Evolutionary conservation across 2,329 filamentous ascomycete species (phyloP), one percentile per base, ranked within the genome.

Genomic region (Teratosphaeriaceae sp.): DNA sequence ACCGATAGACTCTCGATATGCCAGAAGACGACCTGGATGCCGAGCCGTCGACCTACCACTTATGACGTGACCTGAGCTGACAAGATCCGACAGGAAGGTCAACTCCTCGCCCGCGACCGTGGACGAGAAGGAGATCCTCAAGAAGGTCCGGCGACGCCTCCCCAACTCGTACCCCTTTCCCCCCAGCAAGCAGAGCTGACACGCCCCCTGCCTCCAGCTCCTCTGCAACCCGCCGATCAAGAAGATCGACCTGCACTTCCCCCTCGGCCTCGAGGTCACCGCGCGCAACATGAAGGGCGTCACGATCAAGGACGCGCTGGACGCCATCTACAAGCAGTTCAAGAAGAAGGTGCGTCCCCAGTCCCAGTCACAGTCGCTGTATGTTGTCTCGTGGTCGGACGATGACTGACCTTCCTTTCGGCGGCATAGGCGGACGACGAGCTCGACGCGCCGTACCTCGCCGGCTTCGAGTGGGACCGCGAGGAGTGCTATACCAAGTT

Each of bases 391-490:
- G n/a, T n/a, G n/a, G n/a, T n/a, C n/a, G n/a, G n/a, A n/a, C 30
- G 3, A 35, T 31, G 34, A 4, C 8, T 42, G 31, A 15, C 35
- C 16, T 23, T 23, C 20, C 43, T 46, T 12, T 24, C 12, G 3
- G 6, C 15, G 18, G 26, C 24, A 16, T 57, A 95, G 89, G 78
- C 84, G 48, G 90, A 97, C 60, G 90, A 97, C 64, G 90, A 96
- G 66, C 75, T 97, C 48, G 85, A 90, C 43, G 75, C 78, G 53
- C 87, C 89, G 51, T 88, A 89, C 75, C 82, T 97, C 55, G 83
- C 83, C 59, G 90, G 90, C 54, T 96, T 97, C 72, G 88, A 95
- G 75, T 96, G 89, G 89, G 85, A 95, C 69, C 86, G 84, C 65
- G 85, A 94, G 56, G 87, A 94, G 69, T 88, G 81, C 62, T 95